Conservation (phyloP, 805 yeast species). For the Jamesozyma jinghongensis region DNA sequence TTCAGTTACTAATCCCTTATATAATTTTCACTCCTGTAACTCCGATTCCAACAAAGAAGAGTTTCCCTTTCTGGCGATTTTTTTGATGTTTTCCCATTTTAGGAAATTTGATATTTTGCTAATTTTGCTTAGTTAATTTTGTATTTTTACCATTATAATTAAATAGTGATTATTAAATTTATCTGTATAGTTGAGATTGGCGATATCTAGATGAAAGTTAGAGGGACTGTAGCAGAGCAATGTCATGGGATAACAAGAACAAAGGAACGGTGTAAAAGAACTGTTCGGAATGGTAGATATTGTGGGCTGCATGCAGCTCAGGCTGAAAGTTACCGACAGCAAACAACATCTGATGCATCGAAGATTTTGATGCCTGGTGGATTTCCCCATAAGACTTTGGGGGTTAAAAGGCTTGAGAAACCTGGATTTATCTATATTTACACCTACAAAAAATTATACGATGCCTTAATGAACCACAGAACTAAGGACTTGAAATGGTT, state of each 20-base stretch:
- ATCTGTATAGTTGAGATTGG: no score
- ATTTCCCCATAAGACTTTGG: neutral
- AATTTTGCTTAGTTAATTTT: no score
- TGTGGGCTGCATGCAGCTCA: slow-evolving; percentile 20
- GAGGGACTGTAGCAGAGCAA: neutral
- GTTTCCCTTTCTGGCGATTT: no score
- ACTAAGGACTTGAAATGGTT: slow-evolving; percentile 11
- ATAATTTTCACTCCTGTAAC: no score
- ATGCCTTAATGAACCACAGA: slow-evolving; percentile 5
- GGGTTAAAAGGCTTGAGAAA: neutral
- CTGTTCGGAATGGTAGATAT: slow-evolving; percentile 6
- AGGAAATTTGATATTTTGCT: no score
- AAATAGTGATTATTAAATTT: no score
- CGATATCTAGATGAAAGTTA: no score
- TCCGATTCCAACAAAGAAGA: neutral
- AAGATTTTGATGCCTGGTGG: neutral
- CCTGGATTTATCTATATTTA: slow-evolving; percentile 23
- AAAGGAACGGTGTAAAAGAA: slow-evolving; percentile 15
- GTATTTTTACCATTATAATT: no score
- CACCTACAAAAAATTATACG: slow-evolving; percentile 18
- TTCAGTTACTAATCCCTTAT: no score
- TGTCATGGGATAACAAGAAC: slow-evolving; percentile 24
- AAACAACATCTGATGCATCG: neutral
- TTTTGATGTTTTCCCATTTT: no score
- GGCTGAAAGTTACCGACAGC: slow-evolving; percentile 2